Conservation (phyloP, 1,284 basidiomycete genomes). For the Ceratobasidium sp. region DNA sequence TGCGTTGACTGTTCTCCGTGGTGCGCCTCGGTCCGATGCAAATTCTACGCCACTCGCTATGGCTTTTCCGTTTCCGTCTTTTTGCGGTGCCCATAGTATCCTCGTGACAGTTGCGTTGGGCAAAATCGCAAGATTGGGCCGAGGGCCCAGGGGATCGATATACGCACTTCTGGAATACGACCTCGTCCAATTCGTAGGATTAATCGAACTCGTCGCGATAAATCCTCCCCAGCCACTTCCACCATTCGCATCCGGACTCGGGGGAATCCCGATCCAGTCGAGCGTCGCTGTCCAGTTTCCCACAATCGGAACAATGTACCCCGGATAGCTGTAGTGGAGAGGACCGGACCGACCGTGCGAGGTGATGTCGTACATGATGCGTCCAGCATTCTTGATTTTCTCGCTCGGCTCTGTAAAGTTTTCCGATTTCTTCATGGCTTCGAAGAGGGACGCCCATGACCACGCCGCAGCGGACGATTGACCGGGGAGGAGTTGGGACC, state of each 20-base stretch:
- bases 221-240: constrained; percentile 62
- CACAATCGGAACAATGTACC: constrained; percentile 57
- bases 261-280: constrained; percentile 55
- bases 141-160: constrained; percentile 66
- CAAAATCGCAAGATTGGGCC: constrained; percentile 69
- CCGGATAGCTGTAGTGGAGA: constrained; percentile 51
- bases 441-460: constrained; percentile 63
- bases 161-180: constrained; percentile 74
- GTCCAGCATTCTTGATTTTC: constrained; percentile 47
- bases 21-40: constrained; percentile 50
- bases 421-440: constrained; percentile 65
- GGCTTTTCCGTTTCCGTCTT: constrained; percentile 22
- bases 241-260: constrained; percentile 56
- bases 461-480: constrained; percentile 54
- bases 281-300: constrained; percentile 62
- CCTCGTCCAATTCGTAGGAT: constrained; percentile 69
- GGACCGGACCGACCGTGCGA: constrained; percentile 58
- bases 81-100: constrained; percentile 57
- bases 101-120: constrained; percentile 65
- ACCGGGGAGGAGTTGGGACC: constrained; percentile 56
- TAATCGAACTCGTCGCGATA: constrained; percentile 69
- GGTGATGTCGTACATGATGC: constrained; percentile 51
- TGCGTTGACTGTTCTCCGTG: constrained; percentile 55
- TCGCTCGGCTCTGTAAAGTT: constrained; percentile 53
- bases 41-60: constrained; percentile 66